Conservation (phyloP, 1,284 basidiomycete genomes). For the Marasmius sp. region DNA sequence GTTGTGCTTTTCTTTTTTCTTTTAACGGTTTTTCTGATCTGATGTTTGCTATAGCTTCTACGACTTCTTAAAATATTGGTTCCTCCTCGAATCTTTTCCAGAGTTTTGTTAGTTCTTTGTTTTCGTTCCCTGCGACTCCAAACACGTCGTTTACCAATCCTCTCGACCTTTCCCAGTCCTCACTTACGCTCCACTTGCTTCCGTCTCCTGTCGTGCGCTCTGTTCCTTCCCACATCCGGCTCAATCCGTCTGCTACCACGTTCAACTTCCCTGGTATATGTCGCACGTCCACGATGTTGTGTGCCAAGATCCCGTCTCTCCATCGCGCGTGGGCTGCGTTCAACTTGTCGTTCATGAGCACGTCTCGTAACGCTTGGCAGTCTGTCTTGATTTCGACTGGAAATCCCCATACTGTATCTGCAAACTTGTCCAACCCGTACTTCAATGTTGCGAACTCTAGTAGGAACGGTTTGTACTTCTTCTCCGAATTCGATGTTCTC, state of each 20-base stretch:
- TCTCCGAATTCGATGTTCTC: slow-evolving; percentile 4
- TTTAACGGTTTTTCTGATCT: no score
- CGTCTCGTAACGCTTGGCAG: slow-evolving; percentile 21
- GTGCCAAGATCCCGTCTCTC: slow-evolving; percentile 15
- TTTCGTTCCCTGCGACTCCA: neutral
- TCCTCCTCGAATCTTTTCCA: slow-evolving; percentile 24
- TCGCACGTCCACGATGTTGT: slow-evolving; percentile 14
- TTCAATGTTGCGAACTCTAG: no score
- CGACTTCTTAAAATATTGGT: no score
- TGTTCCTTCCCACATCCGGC: slow-evolving; percentile 11
- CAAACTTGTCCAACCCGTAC: slow-evolving; percentile 18
- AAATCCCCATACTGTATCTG: slow-evolving; percentile 18
- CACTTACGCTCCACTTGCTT: slow-evolving; percentile 28
- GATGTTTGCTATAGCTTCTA: no score
- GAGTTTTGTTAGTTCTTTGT: neutral
- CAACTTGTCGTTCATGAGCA: slow-evolving; percentile 12
- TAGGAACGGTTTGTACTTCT: slow-evolving; percentile 10
- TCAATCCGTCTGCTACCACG: slow-evolving; percentile 15
- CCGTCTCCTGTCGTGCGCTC: slow-evolving; percentile 24
- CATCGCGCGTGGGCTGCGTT: slow-evolving; percentile 13
- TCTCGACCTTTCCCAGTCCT: neutral
- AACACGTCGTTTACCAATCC: slow-evolving; percentile 32
- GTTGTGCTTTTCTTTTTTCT: no score
- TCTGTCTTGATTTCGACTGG: slow-evolving; percentile 22
- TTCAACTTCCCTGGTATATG: slow-evolving; percentile 16